Conservation (phyloP, 805 yeast genomes). For the Ogataea saltuana region DNA sequence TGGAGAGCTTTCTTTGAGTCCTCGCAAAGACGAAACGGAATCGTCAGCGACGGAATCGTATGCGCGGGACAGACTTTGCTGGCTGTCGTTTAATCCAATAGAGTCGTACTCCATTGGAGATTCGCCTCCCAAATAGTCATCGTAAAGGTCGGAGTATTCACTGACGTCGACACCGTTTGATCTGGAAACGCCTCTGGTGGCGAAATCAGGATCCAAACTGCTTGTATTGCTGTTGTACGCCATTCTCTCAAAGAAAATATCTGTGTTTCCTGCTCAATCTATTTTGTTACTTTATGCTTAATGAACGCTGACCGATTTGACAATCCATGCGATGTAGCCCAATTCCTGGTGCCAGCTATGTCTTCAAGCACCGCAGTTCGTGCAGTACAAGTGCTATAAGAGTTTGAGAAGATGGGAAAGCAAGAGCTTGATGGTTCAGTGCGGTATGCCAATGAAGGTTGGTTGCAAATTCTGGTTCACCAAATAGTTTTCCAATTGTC, state of each 20-base stretch:
- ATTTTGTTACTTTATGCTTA: neutral
- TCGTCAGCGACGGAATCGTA: slow-evolving; percentile 3
- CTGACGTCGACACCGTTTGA: slow-evolving; percentile 10
- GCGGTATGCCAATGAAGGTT: neutral
- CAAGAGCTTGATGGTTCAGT: neutral
- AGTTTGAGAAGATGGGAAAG: neutral
- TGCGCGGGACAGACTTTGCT: neutral
- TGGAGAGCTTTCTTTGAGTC: slow-evolving; percentile 2
- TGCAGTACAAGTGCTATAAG: no score
- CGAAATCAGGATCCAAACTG: neutral
- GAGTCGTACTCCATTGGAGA: slow-evolving; percentile 1
- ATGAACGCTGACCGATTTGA: no score
- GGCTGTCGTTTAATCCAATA: neutral
- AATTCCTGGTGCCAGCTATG: no score
- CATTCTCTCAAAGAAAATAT: neutral
- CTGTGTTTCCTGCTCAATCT: neutral
- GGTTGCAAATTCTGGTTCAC: neutral
- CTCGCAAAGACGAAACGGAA: slow-evolving; percentile 3
- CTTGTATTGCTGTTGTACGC: neutral
- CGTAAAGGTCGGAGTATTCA: slow-evolving; percentile 32
- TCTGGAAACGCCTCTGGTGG: neutral
- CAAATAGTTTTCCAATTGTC: neutral
- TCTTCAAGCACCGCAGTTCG: no score
- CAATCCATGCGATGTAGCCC: neutral
- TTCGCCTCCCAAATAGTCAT: slow-evolving; percentile 27